A percentile compares a stretch with the other conserved stretches of the same genome.
Conservation (phyloP, 2,329 filamentous ascomycete genomes). For the Penicillium sp. region DNA sequence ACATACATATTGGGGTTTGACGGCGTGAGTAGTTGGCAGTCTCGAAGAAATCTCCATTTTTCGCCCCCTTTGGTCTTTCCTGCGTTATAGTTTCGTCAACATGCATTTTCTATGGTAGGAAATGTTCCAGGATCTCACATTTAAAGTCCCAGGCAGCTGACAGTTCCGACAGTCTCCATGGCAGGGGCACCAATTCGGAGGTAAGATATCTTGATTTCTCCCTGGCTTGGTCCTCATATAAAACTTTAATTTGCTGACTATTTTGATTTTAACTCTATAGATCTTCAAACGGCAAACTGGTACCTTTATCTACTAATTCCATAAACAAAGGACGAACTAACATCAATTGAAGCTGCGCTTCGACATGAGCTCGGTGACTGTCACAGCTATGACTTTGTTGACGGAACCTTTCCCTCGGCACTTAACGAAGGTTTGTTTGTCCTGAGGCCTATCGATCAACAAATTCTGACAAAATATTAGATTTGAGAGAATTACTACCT, state of each 20-base stretch:
- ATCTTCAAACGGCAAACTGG: background rate
- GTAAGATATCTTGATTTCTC: constrained; percentile 9
- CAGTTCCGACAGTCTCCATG: constrained; percentile 21
- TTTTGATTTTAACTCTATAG: background rate
- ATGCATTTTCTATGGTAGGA: constrained; percentile 1
- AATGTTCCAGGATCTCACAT: background rate
- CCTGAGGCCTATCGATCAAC: background rate
- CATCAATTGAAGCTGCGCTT: constrained; percentile 14
- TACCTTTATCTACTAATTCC: background rate
- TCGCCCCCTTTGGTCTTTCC: background rate
- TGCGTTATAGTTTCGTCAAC: background rate
- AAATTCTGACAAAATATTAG: background rate
- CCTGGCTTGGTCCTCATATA: background rate
- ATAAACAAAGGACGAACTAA: background rate
- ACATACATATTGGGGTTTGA: background rate
- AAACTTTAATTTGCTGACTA: background rate
- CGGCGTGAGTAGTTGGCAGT: background rate
- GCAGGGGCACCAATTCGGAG: constrained; percentile 23
- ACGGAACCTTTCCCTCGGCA: constrained; percentile 17
- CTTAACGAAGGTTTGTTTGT: constrained; percentile 13
- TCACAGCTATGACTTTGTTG: constrained; percentile 26
- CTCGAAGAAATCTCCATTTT: background rate
- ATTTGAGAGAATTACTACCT: background rate
- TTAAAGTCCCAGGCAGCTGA: background rate
- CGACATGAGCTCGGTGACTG: constrained; percentile 23